These are phyloP conservation scores for Sclerotinia minor DNA, from an alignment of 2,329 filamentous ascomycete species.

Conservation along the genomic window DNA sequence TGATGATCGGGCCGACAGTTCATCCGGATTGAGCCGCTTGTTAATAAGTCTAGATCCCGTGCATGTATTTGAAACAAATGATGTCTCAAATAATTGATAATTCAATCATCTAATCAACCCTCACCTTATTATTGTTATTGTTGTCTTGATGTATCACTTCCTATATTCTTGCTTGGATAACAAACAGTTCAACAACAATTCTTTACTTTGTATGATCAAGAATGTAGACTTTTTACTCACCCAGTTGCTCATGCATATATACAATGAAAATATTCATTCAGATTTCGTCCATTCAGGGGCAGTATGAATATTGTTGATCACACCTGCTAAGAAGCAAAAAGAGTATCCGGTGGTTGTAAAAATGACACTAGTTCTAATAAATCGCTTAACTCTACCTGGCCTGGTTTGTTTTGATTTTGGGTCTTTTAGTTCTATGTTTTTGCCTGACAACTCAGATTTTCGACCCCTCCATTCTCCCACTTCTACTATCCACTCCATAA, in stretches of 20 bases:
- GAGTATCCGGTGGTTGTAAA: background rate
- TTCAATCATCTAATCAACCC: no score
- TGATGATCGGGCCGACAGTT: slow-evolving; percentile 11
- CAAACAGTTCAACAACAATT: background rate
- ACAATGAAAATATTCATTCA: background rate
- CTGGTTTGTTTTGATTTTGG: slow-evolving; percentile 20
- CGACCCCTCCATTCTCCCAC: slow-evolving; percentile 24
- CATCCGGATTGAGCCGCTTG: background rate
- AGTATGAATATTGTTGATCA: background rate
- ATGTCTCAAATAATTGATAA: background rate
- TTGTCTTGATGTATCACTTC: background rate
- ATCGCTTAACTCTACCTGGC: slow-evolving; percentile 21
- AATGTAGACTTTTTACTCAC: background rate
- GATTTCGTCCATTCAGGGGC: background rate
- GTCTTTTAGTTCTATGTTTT: slow-evolving; percentile 1
- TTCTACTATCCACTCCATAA: slow-evolving; percentile 19
- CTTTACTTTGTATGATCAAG: background rate
- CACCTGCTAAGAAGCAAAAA: background rate
- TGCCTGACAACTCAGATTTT: slow-evolving; percentile 26
- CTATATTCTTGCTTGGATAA: background rate
- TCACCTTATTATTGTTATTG: background rate
- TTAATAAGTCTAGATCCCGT: slow-evolving; percentile 3
- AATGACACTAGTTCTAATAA: slow-evolving; percentile 4
- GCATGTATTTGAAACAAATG: background rate
- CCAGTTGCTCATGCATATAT: background rate